Evolutionary conservation across 2,329 filamentous ascomycete genomes (phyloP), one percentile per base, ranked within the genome.

Genomic region (Lasiodiplodia sp.): DNA sequence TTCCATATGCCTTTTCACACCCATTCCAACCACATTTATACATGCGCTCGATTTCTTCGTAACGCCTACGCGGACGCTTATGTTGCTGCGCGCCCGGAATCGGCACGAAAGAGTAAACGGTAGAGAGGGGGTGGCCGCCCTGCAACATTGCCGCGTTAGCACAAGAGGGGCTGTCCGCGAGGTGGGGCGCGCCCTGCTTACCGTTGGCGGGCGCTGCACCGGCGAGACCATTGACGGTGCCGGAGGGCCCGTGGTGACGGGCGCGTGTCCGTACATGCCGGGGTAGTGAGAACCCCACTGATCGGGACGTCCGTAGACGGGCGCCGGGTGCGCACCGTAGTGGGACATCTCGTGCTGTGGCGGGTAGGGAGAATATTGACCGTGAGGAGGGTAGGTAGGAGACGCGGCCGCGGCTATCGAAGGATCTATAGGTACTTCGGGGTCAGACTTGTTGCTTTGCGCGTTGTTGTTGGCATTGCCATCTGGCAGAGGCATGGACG

Each of bases 11-110:
- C 83, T 99, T 99, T 82, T 99, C 96, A 78, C 96, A 99, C 10
- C 94, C 94, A 72, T 97, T 95, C 93, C 94, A 98, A 31, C 95
- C 96, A 78, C 96, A 99, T 82, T 98, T 98, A 86, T 99, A 98
- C 96, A 99, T 98, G 78, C 96, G 91, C 84, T 99, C 96, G 75
- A 99, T 99, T 79, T 99, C 96, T 81, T 99, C 96, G 76, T 97
- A 99, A 66, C 96, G 89, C 75, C 96, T 87, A 72, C 96, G 89
- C 14, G 96, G 96, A 69, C 96, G 90, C 85, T 99, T 99, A 80
- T 98, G 95, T 79, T 99, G 96, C 79, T 97, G 94, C 14, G 95
- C 93, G 72, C 96, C 96, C 2, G 96, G 96, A 75, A 98, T 98
- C 0, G 96, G 95, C 38, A 98, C 96, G 77, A 99, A 98, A 0